Conservation (phyloP, 495 filamentous ascomycete species). For the Penicillium canescens region DNA sequence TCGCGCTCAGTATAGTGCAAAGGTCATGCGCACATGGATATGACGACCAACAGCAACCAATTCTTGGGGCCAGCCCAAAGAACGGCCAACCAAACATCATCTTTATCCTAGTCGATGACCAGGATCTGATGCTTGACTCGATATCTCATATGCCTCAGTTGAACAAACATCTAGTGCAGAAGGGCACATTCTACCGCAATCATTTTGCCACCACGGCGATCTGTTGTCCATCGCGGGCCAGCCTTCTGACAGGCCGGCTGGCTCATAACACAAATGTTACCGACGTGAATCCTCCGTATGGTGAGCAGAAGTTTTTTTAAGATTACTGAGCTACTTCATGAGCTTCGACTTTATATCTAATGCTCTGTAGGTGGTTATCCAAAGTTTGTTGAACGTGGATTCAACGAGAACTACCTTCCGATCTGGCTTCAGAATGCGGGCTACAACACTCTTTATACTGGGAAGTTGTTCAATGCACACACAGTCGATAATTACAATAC, state of each 20-base stretch:
- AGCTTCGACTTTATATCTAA: no score
- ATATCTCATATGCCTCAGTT: conserved; percentile 58
- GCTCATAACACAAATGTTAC: conserved; percentile 81
- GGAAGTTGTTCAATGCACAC: conserved; percentile 71
- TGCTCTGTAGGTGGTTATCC: conserved; percentile 63
- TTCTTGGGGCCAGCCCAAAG: no score
- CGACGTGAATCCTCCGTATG: conserved; percentile 63
- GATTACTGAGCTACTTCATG: neutral
- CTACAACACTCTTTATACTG: conserved; percentile 74
- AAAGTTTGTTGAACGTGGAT: conserved; percentile 64
- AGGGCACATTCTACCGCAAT: conserved; percentile 55
- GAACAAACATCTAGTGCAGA: conserved; percentile 47
- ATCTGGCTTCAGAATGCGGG: conserved; percentile 69
- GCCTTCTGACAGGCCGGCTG: conserved; percentile 63
- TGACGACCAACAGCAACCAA: no score
- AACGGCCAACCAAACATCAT: conserved; percentile 62
- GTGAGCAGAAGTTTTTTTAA: conserved; percentile 26
- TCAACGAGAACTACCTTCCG: conserved; percentile 67
- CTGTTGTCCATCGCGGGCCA: conserved; percentile 65
- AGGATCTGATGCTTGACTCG: conserved; percentile 61
- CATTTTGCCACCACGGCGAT: conserved; percentile 65
- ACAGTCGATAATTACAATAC: conserved; percentile 57
- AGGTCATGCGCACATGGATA: no score
- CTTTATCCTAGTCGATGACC: conserved; percentile 67
- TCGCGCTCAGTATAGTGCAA: no score